These are phyloP conservation scores for Hygrocybe punicea DNA, from an alignment of 768 basidiomycete genomes.

Conservation along the genomic window DNA sequence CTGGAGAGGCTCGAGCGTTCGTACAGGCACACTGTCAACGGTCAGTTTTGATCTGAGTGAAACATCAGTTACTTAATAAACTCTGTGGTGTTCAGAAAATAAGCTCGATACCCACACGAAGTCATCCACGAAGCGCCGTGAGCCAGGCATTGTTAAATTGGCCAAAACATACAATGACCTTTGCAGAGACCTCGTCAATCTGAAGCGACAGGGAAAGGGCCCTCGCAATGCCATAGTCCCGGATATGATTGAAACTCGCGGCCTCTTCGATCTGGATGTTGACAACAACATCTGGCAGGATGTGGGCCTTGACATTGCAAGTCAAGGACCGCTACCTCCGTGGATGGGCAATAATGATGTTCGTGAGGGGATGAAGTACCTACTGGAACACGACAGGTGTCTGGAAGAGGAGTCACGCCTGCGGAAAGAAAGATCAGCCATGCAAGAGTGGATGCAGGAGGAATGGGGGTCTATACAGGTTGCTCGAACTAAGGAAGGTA, in stretches of 20 bases:
- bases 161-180: constrained; percentile 19
- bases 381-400: constrained; percentile 1
- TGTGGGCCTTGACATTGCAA: constrained; percentile 24
- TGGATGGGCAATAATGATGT: constrained; percentile 1
- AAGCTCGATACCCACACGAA: constrained; percentile 19
- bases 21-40: constrained; percentile 9
- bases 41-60: constrained; percentile 3
- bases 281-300: constrained; percentile 33
- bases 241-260: constrained; percentile 12
- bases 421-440: constrained; percentile 10
- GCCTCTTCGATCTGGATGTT: constrained; percentile 26
- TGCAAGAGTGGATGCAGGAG: constrained; percentile 27
- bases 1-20: constrained; percentile 9
- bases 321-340: neutral
- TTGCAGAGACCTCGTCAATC: constrained; percentile 16
- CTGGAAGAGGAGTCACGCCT: constrained; percentile 12
- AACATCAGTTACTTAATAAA: neutral
- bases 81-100: constrained; percentile 14
- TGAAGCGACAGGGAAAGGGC: constrained; percentile 17
- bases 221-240: constrained; percentile 18
- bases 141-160: constrained; percentile 17
- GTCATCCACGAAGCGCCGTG: constrained; percentile 11
- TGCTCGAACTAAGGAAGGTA: neutral
- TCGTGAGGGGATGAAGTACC: neutral
- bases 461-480: constrained; percentile 20